Base-by-base conservation (phyloP, 352 stramenopile genomes). In the Phytophthora cryptogea region DNA sequence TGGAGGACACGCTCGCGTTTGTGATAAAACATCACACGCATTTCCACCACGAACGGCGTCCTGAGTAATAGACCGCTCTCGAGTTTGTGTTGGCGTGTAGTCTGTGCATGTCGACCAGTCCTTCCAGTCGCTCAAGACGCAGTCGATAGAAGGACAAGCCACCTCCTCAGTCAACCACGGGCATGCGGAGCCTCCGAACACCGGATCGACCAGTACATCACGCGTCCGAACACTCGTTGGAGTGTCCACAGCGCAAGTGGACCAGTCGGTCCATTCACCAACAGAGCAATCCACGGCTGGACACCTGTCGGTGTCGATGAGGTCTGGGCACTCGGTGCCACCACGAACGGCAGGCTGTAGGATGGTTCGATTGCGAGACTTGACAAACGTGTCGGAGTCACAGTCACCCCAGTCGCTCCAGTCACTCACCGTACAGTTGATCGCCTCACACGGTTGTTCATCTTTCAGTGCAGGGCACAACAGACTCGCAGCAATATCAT, bases 351-450 rank as follows among this genome's bases (percentile, higher is more conserved):
- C 62, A 0, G 66, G 63, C 40, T 83, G 72, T 0, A 72, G 0
- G n/a, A 90, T 61, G 0, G 63, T 74, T 2, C 77, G 66, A 1
- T 54, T 76, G 2, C 72, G 69, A 5, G 61, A 77, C n/a, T 74
- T 61, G 42, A 78, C 41, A 61, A 62, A 85, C 3, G 60, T 79
- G 5, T 71, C 68, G 7, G 60, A 3, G 8, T 66, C 68, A 32
- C 78, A 88, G 23, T 72, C 59, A 2, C 74, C 66, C 76, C 78
- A 90, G 11, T 70, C 44, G 0, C 56, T 46, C 78, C 78, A 91
- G 39, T 77, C 72, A 2, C 66, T 80, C 5, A 88, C 70, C 0
- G 68, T 68, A 42, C 81, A 90, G 45, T 89, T 61, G 16, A 89
- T 68, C 0, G 72, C 61, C 3, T 78, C 62, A 20, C 79, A 89